These are phyloP conservation scores for Bretschneidera sinensis DNA, from an alignment of 345 rosid species.

Conservation along the genomic window DNA sequence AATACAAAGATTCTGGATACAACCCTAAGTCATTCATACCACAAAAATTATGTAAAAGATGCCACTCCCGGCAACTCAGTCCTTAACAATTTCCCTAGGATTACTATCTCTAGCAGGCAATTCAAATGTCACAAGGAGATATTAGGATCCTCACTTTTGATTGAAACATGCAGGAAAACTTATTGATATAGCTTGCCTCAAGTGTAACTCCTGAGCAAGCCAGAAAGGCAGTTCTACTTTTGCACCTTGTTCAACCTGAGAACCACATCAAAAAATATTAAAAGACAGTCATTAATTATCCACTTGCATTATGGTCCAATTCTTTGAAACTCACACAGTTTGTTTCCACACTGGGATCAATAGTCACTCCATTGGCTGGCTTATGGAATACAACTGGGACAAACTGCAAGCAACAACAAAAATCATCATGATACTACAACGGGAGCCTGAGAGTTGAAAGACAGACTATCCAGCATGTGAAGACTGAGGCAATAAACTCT, in stretches of 20 bases:
- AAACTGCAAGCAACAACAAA: conserved; percentile 32
- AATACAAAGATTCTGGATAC: not conserved
- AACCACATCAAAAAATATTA: not conserved
- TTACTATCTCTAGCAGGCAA: not conserved
- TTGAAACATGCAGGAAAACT: conserved; percentile 69
- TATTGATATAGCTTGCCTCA: conserved; percentile 61
- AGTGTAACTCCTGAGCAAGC: conserved; percentile 70
- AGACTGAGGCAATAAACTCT: conserved; percentile 38
- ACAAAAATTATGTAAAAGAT: not conserved
- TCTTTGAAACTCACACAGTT: conserved; percentile 41
- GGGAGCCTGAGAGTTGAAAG: not conserved
- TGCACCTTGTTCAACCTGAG: conserved; percentile 71
- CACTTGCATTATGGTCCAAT: not conserved
- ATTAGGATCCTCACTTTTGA: conserved; percentile 44
- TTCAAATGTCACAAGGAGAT: conserved; percentile 1
- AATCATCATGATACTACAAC: not conserved
- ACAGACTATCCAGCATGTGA: not conserved
- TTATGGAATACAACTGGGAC: conserved; percentile 57
- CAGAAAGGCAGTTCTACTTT: conserved; percentile 76
- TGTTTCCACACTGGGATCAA: conserved; percentile 71
- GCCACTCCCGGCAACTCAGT: not conserved
- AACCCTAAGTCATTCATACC: not conserved
- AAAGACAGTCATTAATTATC: not conserved
- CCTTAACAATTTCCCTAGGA: not conserved
- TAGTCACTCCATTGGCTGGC: conserved; percentile 62